Evolutionary conservation across 2,329 filamentous ascomycete genomes (phyloP), one percentile per base, ranked within the genome.

Genomic region (Stachybotrys chlorohalonatus): DNA sequence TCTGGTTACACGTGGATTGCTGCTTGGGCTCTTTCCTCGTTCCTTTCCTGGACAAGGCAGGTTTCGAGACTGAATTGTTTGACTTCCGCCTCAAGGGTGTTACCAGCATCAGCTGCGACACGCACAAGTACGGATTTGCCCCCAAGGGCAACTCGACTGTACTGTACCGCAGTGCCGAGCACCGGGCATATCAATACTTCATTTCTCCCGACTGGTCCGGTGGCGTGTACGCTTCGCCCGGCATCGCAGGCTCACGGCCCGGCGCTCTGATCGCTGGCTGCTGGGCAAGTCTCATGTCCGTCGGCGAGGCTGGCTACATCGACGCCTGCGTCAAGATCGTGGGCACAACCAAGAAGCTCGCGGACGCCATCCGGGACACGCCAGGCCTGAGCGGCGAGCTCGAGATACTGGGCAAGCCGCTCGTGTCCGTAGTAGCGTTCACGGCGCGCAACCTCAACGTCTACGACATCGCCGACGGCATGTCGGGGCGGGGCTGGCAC

Each of bases 61-160:
- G 94, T 49, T 97, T 96, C 70, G 90, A 95, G 58, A 82, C 88
- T 24, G 84, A 87, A 62, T 85, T 84, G 6, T 97, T 97, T 67
- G 94, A 99, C 71, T 99, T 99, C 82, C 85, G 89, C 54, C 84
- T 95, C 56, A 90, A 89, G 62, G 94, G 94, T 63, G 94, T 99
- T 45, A 96, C 93, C 4, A 93, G 87, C 70, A 97, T 99, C 70
- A 91, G 86, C 61, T 95, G 92, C 70, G 94, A 99, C 70, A 99
- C 94, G 3, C 94, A 99, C 81, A 99, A 99, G 72, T 99, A 99
- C 69, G 94, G 94, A 45, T 99, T 99, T 68, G 94, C 94, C 1
- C 94, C 94, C 53, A 99, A 99, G 76, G 94, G 94, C 62, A 99
- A 95, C 79, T 94, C 88, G 53, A 94, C 91, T 1, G 80, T 96